Evolutionary conservation across 106 monocot genomes (phyloP).

Genomic region (Phalaenopsis equestris): DNA sequence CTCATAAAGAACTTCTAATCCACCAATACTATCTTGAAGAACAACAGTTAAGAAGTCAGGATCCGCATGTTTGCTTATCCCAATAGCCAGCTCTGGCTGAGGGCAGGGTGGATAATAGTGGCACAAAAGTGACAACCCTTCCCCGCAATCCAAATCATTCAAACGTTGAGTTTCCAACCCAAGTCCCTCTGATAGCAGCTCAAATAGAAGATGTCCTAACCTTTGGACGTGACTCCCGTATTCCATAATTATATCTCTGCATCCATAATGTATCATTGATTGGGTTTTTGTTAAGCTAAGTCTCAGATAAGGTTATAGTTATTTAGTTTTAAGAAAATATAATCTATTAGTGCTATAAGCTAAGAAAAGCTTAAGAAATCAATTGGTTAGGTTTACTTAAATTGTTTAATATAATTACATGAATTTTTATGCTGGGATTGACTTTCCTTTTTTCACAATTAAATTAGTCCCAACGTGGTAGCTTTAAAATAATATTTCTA

Average conservation of each 20-base stretch:
- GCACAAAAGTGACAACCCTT: slow-evolving; percentile 20
- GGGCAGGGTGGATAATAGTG: slow-evolving; percentile 84
- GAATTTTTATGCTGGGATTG: too few species aligned
- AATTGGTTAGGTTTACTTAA: too few species aligned
- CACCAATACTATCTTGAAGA: slow-evolving; percentile 61
- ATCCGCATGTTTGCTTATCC: slow-evolving; percentile 52
- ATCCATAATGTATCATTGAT: background rate
- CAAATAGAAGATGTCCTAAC: slow-evolving; percentile 1
- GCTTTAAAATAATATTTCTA: too few species aligned
- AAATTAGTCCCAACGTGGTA: too few species aligned
- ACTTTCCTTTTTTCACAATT: too few species aligned
- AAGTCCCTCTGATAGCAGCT: slow-evolving; percentile 16
- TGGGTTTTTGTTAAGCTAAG: too few species aligned
- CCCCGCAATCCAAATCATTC: slow-evolving; percentile 33
- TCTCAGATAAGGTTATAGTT: too few species aligned
- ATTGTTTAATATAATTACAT: too few species aligned
- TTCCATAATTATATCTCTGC: slow-evolving; percentile 12
- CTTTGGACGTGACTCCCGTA: background rate
- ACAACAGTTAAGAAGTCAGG: slow-evolving; percentile 51
- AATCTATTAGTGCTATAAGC: too few species aligned
- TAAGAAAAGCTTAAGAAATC: too few species aligned
- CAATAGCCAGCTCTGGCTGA: slow-evolving; percentile 55
- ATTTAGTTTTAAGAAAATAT: background rate
- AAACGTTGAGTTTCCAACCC: slow-evolving; percentile 27
- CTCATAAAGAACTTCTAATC: slow-evolving; percentile 52